Evolutionary conservation across 768 basidiomycete species (phyloP), one percentile per base, ranked within the genome.

Genomic region (Tremella yokohamensis): DNA sequence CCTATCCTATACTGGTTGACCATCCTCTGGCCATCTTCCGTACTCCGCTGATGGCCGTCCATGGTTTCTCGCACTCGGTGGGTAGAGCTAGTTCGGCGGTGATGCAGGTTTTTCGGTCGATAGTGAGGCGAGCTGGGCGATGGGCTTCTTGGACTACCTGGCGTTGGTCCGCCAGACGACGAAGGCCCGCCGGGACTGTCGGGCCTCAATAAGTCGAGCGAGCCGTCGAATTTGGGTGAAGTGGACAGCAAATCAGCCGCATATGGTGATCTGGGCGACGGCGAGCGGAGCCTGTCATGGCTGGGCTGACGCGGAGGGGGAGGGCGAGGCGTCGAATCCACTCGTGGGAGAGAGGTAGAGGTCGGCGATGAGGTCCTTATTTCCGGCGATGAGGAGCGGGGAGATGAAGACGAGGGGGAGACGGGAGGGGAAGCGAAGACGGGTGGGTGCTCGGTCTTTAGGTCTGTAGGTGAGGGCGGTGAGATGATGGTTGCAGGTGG

Each of bases 1-100:
- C 74, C 74, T 12, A 78, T 68, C 48, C 55, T 66, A 55, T 73
- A 76, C 49, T 75, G 68, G 49, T 76, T 76, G 40, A 76, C 66
- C 64, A 76, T 68, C 25, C 69, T 54, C 39, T 65, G 56, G 3
- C 75, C 75, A 49, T 65, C 62, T 38, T 72, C 70, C 20, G 68
- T 72, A 49, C 50, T 63, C n/a, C 64, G 61, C 42, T 69, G 70
- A 19, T 69, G 51, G 0, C 68, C 75, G 53, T 73, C 64, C 11
- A 63, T 62, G 18, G 75, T 75, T 51, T 76, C 75, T 38, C 65
- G 55, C 13, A 73, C 72, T 24, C 69, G 37, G 55, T 73, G 71
- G 3, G 68, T 66, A 9, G 71, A 73, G 24, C 62, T 64, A 8
- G 56, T 60, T 15, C 71, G 57, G 18, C 71, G 34, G 53, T 73